phyloP scores from a whole-genome alignment of 192 early-diverging fungal species.

The Cetraspora pellucida region DNA sequence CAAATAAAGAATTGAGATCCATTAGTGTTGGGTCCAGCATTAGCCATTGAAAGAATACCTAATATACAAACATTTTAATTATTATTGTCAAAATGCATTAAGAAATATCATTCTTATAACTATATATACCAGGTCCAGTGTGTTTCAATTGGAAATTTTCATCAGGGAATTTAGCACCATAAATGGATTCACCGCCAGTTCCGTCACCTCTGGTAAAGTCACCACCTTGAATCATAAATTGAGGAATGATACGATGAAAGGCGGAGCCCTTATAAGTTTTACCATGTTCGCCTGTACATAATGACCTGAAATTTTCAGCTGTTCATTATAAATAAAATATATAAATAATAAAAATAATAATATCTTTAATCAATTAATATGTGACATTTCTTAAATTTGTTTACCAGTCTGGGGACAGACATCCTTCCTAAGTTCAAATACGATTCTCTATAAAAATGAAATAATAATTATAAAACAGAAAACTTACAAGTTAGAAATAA shows the following conservation, averaged over 20 bases:
- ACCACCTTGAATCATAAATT: conserved; percentile 87
- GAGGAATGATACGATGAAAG: conserved; percentile 86
- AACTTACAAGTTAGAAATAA: not conserved
- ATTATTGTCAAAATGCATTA: not conserved
- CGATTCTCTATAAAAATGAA: conserved; percentile 47
- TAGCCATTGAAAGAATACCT: conserved; percentile 84
- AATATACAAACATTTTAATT: not conserved
- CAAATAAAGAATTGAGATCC: conserved; percentile 94
- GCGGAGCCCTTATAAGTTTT: conserved; percentile 71
- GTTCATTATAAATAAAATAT: not conserved
- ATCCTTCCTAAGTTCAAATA: conserved; percentile 69
- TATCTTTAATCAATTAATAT: not conserved
- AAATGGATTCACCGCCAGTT: conserved; percentile 90
- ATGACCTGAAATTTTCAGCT: conserved; percentile 97
- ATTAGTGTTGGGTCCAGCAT: conserved; percentile 83
- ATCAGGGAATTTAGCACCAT: conserved; percentile 75
- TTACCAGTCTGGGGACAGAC: conserved; percentile 64
- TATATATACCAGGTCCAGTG: conserved; percentile 47
- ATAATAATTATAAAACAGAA: not conserved
- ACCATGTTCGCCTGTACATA: conserved; percentile 97
- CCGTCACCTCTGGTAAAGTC: conserved; percentile 87
- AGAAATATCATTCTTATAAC: not conserved
- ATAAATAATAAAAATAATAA: not conserved
- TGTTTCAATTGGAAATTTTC: conserved; percentile 66
- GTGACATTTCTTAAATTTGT: not conserved